phyloP scores from a whole-genome alignment of 805 yeast genomes.

The Metschnikowia gruessii region DNA sequence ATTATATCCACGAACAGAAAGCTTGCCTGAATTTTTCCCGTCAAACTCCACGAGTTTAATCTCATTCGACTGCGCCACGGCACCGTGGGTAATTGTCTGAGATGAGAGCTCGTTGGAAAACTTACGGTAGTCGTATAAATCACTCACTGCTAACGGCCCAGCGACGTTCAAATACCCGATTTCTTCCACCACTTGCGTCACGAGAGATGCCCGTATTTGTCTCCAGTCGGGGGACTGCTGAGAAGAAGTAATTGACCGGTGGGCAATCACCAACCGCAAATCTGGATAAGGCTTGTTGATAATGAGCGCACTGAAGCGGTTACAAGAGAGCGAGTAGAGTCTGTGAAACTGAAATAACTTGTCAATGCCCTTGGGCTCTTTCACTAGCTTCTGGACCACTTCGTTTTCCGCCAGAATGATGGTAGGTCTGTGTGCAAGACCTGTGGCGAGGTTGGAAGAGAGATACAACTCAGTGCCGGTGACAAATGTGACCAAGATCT shows the following conservation, averaged over 20 bases:
- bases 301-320: constrained; percentile 41
- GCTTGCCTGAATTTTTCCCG: constrained; percentile 43
- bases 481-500: constrained; percentile 40
- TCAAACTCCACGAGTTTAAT: constrained; percentile 45
- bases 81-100: constrained; percentile 37
- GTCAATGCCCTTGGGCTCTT: constrained; percentile 16
- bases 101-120: constrained; percentile 16
- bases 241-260: constrained; percentile 24
- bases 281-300: constrained; percentile 14
- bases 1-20: constrained; percentile 62
- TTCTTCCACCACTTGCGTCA: constrained; percentile 53
- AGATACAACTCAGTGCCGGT: constrained; percentile 28
- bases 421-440: constrained; percentile 15
- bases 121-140: constrained; percentile 60
- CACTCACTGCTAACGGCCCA: constrained; percentile 61
- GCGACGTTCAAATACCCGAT: constrained; percentile 41
- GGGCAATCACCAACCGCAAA: constrained; percentile 44
- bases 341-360: constrained; percentile 33
- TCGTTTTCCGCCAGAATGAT: constrained; percentile 8
- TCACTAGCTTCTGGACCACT: constrained; percentile 21
- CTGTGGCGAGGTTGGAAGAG: constrained; percentile 15
- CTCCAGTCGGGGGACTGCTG: constrained; percentile 33
- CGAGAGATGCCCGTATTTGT: constrained; percentile 42
- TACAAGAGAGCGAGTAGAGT: constrained; percentile 45
- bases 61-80: constrained; percentile 59